A percentile compares a stretch with the other conserved stretches of the same genome.
Evolutionary conservation across 352 stramenopile species (phyloP).

Genomic region (Phytopythium kandeliae): DNA sequence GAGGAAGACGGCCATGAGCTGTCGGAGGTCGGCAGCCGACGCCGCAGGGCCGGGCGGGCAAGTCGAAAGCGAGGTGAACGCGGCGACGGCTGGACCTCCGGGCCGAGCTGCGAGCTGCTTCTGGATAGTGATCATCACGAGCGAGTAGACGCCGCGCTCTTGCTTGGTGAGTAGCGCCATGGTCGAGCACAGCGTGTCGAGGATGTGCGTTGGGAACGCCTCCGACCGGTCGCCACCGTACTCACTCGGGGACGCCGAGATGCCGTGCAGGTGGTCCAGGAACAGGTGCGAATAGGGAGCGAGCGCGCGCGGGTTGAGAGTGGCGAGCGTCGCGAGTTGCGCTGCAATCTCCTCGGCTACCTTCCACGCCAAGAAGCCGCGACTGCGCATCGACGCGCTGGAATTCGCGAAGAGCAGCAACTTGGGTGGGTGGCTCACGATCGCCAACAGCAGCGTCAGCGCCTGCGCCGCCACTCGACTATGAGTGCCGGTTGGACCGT

Average conservation of each 20-base stretch:
- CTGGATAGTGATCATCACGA: constrained; percentile 84
- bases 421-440: constrained; percentile 61
- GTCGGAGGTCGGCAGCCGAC: constrained; percentile 45
- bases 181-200: constrained; percentile 61
- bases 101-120: constrained; percentile 62
- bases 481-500: no score
- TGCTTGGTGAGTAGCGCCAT: constrained; percentile 63
- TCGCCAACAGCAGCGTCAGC: constrained; percentile 56
- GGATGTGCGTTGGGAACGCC: constrained; percentile 50
- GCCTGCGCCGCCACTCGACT: constrained; percentile 21
- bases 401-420: constrained; percentile 42
- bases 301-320: constrained; percentile 28
- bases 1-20: constrained; percentile 78
- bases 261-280: constrained; percentile 70
- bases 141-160: constrained; percentile 59
- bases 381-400: constrained; percentile 22
- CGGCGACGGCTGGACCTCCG: constrained; percentile 10
- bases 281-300: constrained; percentile 66
- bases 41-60: constrained; percentile 11
- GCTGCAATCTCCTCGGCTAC: constrained; percentile 48
- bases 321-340: constrained; percentile 36
- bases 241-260: constrained; percentile 34
- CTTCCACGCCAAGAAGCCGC: constrained; percentile 49
- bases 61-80: constrained; percentile 11
- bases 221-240: constrained; percentile 12